These are phyloP conservation scores for Tylopilus sp. DNA, from an alignment of 768 basidiomycete species.

Conservation along the genomic window DNA sequence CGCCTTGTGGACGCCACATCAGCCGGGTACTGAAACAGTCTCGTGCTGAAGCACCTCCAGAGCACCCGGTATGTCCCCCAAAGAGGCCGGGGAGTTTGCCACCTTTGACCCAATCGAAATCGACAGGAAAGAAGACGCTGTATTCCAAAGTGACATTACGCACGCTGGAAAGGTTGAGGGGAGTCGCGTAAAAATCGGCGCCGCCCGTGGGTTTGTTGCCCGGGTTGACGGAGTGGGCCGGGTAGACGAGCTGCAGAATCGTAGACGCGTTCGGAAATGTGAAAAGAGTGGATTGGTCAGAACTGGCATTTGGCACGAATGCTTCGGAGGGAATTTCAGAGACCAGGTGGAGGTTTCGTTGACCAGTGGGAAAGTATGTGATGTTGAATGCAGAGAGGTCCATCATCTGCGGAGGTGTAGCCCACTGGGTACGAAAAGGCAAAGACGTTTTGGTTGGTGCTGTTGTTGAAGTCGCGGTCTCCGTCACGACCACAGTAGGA, in stretches of 20 bases:
- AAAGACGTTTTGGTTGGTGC: not conserved
- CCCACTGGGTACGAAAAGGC: conserved; percentile 40
- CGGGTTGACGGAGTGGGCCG: conserved; percentile 67
- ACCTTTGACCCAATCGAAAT: conserved; percentile 75
- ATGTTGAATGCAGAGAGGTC: conserved; percentile 61
- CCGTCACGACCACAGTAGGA: conserved; percentile 10
- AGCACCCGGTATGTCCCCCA: conserved; percentile 64
- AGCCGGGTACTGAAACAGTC: conserved; percentile 81
- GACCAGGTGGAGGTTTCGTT: conserved; percentile 55
- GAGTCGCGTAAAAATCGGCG: conserved; percentile 61
- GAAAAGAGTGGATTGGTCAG: conserved; percentile 4
- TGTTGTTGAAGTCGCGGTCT: not conserved
- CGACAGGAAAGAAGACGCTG: conserved; percentile 70
- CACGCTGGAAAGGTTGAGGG: conserved; percentile 44
- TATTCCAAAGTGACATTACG: conserved; percentile 59
- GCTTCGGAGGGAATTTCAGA: conserved; percentile 41
- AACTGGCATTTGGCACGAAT: conserved; percentile 20
- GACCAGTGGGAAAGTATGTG: conserved; percentile 50
- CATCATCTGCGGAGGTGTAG: conserved; percentile 47
- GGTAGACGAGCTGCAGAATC: conserved; percentile 64
- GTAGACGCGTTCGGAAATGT: conserved; percentile 30
- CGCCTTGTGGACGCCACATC: conserved; percentile 74
- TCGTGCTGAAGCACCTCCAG: conserved; percentile 67
- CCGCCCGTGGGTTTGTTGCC: conserved; percentile 61
- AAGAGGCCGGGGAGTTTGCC: conserved; percentile 86